These are phyloP conservation scores for Epichloe aotearoae DNA, from an alignment of 2,329 filamentous ascomycete genomes.

Conservation along the genomic window DNA sequence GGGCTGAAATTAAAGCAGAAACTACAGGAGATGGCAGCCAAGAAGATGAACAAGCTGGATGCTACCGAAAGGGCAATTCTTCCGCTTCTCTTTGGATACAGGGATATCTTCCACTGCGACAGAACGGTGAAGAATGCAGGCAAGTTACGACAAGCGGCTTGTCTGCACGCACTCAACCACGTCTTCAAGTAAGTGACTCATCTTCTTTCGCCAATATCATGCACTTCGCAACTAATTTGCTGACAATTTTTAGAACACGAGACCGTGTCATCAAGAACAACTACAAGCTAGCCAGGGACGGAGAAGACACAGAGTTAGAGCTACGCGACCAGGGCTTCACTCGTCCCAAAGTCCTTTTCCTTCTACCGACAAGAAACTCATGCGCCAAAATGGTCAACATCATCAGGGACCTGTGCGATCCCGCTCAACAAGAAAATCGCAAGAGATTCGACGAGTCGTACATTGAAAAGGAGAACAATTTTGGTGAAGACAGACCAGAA, in stretches of 20 bases:
- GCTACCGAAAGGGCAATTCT: slow-evolving; percentile 51
- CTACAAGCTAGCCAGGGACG: slow-evolving; percentile 56
- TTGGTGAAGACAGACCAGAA: slow-evolving; percentile 61
- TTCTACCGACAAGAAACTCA: slow-evolving; percentile 78
- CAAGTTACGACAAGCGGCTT: slow-evolving; percentile 56
- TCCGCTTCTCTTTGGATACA: slow-evolving; percentile 66
- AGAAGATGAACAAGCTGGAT: slow-evolving; percentile 44
- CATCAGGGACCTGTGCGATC: slow-evolving; percentile 62
- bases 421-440: slow-evolving; percentile 89
- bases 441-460: slow-evolving; percentile 85
- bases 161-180: slow-evolving; percentile 82
- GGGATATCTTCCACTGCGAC: slow-evolving; percentile 64
- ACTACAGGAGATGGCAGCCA: slow-evolving; percentile 40
- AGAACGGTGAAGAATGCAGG: slow-evolving; percentile 56
- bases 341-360: slow-evolving; percentile 79
- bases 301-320: slow-evolving; percentile 52
- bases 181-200: slow-evolving; percentile 56
- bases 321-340: slow-evolving; percentile 91
- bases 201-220: not conserved
- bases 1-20: slow-evolving; percentile 47
- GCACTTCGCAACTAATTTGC: not conserved
- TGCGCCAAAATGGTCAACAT: slow-evolving; percentile 67
- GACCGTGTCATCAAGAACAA: slow-evolving; percentile 91
- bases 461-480: slow-evolving; percentile 48
- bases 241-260: slow-evolving; percentile 49